Evolutionary conservation across 805 yeast genomes (phyloP), one percentile per base, ranked within the genome.

Genomic region (Debaryomyces prosopidis): DNA sequence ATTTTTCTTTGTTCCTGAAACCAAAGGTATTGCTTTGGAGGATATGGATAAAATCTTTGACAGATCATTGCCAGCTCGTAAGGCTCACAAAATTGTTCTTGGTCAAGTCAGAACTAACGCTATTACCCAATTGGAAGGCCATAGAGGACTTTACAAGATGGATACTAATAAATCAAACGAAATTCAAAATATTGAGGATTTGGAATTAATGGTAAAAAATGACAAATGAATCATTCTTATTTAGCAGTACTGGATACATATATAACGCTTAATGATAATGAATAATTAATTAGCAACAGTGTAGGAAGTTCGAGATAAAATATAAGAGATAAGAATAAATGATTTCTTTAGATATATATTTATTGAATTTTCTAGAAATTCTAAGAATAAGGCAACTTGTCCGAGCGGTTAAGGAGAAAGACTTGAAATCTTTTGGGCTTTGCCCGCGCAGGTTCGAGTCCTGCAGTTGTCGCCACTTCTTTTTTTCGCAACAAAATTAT

Each of bases 401-500:
- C 74, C 73, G 73, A 68, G 73, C 59, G 74, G 74, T 68, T 68
- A 69, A 69, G 75, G 73, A 68, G 73, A 68, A 68, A 69, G 73
- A 69, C 66, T 69, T 62, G 73, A 69, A 69, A 68, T 68, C 74
- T 69, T 69, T 69, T 69, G 75, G 74, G 75, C 72, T 69, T 52
- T 60, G 74, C 75, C 74, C 74, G 73, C 75, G 73, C 73, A 69
- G 74, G 75, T 69, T 69, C 73, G 74, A 69, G 61, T 69, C 74
- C 75, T 68, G 75, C 73, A 68, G 73, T 68, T 68, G 75, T 69
- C 75, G 75, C 47, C 47, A 50, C 56, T 44, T 51, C 53, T 60
- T 60, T 51, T 27, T 34, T 35, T 26, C 19, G 33, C 33, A 30
- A 14, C 33, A 9, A 30, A 30, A 30, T 4, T 5, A 6, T 30